phyloP scores from a whole-genome alignment of 2,329 filamentous ascomycete species.

The Elsinoe necatrix region DNA sequence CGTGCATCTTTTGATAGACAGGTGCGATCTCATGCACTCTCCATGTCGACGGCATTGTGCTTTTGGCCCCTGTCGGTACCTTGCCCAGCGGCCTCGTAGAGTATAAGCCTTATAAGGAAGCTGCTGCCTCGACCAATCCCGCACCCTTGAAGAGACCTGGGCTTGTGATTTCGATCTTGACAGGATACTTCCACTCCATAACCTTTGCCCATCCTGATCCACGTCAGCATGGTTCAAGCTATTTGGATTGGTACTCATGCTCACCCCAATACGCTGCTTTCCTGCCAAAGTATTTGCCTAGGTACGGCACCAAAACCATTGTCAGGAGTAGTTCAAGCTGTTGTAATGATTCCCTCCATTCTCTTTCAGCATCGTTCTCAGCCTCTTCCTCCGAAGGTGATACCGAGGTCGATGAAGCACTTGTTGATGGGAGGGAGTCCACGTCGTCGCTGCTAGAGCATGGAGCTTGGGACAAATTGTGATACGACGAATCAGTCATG shows the following conservation, averaged over 20 bases:
- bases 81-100: no score
- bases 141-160: slow-evolving; percentile 38
- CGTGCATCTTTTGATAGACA: no score
- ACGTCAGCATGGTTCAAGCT: slow-evolving; percentile 20
- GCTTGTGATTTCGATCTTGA: slow-evolving; percentile 56
- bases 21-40: no score
- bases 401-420: slow-evolving; percentile 42
- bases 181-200: slow-evolving; percentile 88
- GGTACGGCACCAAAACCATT: slow-evolving; percentile 88
- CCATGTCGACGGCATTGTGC: no score
- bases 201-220: slow-evolving; percentile 77
- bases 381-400: slow-evolving; percentile 42
- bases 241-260: slow-evolving; percentile 28
- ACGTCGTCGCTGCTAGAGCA: slow-evolving; percentile 34
- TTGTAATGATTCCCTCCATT: slow-evolving; percentile 91
- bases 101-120: slow-evolving; percentile 28
- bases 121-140: slow-evolving; percentile 41
- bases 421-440: slow-evolving; percentile 44
- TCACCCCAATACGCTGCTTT: slow-evolving; percentile 95
- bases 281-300: slow-evolving; percentile 89
- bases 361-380: slow-evolving; percentile 77
- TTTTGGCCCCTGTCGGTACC: no score
- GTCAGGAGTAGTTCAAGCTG: slow-evolving; percentile 87
- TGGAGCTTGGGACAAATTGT: slow-evolving; percentile 35
- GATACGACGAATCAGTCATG: slow-evolving; percentile 35